Base-by-base conservation (phyloP, 1,284 basidiomycete species). In the Pseudozyma sp. region DNA sequence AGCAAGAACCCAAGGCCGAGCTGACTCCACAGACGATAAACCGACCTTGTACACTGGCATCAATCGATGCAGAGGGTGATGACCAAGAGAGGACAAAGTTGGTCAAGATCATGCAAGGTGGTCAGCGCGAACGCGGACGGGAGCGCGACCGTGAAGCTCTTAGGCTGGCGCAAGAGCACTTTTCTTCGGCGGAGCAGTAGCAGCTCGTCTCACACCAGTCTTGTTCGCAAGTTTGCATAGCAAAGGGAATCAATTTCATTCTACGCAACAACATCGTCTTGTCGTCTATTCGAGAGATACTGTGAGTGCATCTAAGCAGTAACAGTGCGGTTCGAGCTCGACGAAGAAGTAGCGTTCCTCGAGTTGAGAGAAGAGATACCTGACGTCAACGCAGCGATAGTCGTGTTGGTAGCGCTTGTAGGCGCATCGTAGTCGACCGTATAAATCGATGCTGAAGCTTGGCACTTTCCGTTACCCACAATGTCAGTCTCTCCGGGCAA, bases 381-480 rank as follows among this genome's bases (percentile, higher is more conserved):
- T 14, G 39, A 31, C 12, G 52, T 59, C 8, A 71, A 51, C 13
- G 69, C 69, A n/a, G 54, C 11, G 16, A 61, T 16, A 0, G 53
- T 36, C 5, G 54, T 19, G 16, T 11, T 3, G 12, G 59, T 67
- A 8, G 48, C 59, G 39, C 59, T 44, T 38, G 43, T 64, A 3
- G 79, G 77, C 1, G 81, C 80, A 58, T 82, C 78, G 52, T 82
- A 83, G 55, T 82, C 80, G 42, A 76, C 71, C 50, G 61, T 60
- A 49, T 73, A 82, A 47, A 82, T 62, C 43, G 63, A 69, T 25
- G 78, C 69, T 12, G 78, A 67, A 14, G 70, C 74, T 39, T 76
- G 58, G 64, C 80, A 82, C 13, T 62, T 49, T 35, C 60, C 71
- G 34, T 66, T 58, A 13, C 48, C 42, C 19, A 82, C 68, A 12